Evolutionary conservation across 2,329 filamentous ascomycete genomes (phyloP).

Genomic region (Trichoderma aggressivum): DNA sequence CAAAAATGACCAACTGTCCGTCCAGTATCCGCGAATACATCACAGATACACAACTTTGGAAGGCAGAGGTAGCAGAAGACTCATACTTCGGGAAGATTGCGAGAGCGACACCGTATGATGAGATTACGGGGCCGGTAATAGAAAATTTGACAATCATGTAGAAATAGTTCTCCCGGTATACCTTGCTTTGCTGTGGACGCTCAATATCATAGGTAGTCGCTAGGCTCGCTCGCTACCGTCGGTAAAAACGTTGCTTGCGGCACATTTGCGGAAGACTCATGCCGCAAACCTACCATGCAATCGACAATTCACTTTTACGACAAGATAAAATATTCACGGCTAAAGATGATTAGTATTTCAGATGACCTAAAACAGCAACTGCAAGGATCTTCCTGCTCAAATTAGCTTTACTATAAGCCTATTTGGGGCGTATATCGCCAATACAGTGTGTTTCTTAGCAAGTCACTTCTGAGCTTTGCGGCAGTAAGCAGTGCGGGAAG

Average conservation of each 20-base stretch:
- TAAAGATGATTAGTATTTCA: neutral
- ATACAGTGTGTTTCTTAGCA: neutral
- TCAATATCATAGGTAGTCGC: neutral
- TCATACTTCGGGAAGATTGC: neutral
- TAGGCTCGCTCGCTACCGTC: neutral
- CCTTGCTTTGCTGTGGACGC: neutral
- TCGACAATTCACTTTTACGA: neutral
- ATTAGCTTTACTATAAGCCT: neutral
- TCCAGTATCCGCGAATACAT: neutral
- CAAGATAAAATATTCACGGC: neutral
- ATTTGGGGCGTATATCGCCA: neutral
- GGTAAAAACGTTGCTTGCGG: neutral
- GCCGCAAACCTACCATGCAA: neutral
- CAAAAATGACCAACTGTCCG: neutral
- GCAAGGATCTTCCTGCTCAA: neutral
- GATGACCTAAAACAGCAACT: neutral
- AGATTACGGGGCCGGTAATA: neutral
- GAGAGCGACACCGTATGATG: neutral
- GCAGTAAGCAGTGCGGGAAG: neutral
- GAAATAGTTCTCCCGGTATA: neutral
- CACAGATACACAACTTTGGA: neutral
- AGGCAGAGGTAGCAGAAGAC: neutral
- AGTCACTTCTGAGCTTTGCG: neutral
- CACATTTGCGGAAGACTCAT: neutral
- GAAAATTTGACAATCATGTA: neutral